Conservation (phyloP, 345 rosid species). For the Crucihimalaya himalaica region DNA sequence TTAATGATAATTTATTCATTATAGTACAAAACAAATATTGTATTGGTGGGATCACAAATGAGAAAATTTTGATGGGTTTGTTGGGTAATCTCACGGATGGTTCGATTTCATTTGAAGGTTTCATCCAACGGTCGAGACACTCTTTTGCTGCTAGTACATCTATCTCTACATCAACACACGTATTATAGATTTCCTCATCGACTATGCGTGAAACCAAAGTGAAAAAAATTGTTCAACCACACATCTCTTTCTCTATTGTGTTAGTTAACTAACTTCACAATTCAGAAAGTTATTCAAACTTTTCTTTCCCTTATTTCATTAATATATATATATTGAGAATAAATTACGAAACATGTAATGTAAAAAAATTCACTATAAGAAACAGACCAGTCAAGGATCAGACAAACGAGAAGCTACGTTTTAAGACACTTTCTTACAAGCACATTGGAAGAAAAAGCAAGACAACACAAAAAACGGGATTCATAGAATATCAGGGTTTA, state of each 20-base stretch:
- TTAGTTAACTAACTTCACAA: conserved; percentile 38
- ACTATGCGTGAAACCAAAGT: conserved; percentile 33
- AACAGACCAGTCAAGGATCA: conserved; percentile 16
- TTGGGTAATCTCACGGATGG: conserved; percentile 8
- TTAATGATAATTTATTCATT: conserved; percentile 28
- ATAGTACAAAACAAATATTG: conserved; percentile 5
- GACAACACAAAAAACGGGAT: conserved; percentile 7
- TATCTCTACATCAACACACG: conserved; percentile 7
- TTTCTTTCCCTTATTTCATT: conserved; percentile 3
- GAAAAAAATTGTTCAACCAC: conserved; percentile 37
- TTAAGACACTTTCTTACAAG: conserved; percentile 32
- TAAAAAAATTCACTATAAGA: conserved; percentile 8
- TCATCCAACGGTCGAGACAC: conserved; percentile 42
- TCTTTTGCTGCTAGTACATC: conserved; percentile 19
- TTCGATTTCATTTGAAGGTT: background rate
- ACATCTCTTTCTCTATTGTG: conserved; percentile 14
- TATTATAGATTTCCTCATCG: background rate
- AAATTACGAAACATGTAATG: conserved; percentile 18
- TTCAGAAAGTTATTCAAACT: conserved; percentile 5
- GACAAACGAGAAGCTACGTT: conserved; percentile 24
- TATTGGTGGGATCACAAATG: conserved; percentile 43
- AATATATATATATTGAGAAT: conserved; percentile 5
- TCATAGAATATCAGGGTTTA: conserved; percentile 18
- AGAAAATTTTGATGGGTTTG: conserved; percentile 42
- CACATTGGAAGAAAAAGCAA: conserved; percentile 1